A percentile compares a stretch with the other conserved stretches of the same genome.
phyloP scores from a whole-genome alignment of 73 alveolate genomes.

The Stentor roeselii region DNA sequence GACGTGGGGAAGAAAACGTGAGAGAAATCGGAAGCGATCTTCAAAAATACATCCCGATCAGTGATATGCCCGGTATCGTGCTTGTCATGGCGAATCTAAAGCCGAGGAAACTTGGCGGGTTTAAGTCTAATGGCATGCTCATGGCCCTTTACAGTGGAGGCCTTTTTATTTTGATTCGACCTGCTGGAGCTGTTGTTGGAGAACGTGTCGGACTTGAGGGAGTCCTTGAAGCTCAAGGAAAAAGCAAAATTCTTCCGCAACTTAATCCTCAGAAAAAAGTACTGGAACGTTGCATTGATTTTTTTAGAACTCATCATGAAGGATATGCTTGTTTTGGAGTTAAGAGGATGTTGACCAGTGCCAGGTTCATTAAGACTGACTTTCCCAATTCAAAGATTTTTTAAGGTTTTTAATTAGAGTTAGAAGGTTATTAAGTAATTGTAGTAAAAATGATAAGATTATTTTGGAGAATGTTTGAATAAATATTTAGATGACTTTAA shows the following conservation, averaged over 20 bases:
- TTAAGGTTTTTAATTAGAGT: too few relatives aligned
- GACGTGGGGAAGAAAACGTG: slow-evolving; percentile 90
- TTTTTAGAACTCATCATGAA: slow-evolving; percentile 30
- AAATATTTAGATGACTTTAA: too few relatives aligned
- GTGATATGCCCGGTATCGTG: slow-evolving; percentile 83
- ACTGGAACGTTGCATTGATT: slow-evolving; percentile 33
- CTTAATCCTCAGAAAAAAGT: slow-evolving; percentile 58
- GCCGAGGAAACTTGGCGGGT: slow-evolving; percentile 85
- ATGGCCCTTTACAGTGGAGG: slow-evolving; percentile 60
- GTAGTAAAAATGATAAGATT: too few relatives aligned
- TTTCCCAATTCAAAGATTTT: slow-evolving; percentile 31
- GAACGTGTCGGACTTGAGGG: slow-evolving; percentile 68
- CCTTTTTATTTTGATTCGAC: slow-evolving; percentile 83
- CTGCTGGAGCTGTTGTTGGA: slow-evolving; percentile 87
- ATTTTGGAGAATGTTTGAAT: too few relatives aligned
- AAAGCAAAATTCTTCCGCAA: slow-evolving; percentile 40
- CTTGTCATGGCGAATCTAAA: slow-evolving; percentile 88
- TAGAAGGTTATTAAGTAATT: too few relatives aligned
- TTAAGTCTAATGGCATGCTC: slow-evolving; percentile 95
- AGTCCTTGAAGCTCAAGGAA: slow-evolving; percentile 33
- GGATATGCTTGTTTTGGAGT: slow-evolving; percentile 38
- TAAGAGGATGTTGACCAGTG: slow-evolving; percentile 20
- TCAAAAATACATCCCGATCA: slow-evolving; percentile 76
- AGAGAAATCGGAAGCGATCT: slow-evolving; percentile 96
- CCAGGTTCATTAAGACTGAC: slow-evolving; percentile 7